Base-by-base conservation (phyloP, 208 protist species). In the Acanthamoeba castellanii region DNA sequence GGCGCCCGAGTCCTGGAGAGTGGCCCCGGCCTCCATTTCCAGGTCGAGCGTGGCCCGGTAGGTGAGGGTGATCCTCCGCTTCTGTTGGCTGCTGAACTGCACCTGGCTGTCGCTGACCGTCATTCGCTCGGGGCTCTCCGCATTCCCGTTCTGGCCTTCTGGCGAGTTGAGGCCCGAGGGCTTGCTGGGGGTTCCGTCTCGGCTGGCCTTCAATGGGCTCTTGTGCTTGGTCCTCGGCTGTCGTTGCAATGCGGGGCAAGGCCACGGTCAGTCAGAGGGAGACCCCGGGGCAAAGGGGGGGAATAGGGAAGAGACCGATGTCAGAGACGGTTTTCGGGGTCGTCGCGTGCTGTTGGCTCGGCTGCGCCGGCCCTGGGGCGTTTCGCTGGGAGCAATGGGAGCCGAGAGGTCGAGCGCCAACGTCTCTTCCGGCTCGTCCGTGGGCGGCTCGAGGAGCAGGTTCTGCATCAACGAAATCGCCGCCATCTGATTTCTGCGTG, bases 401-500 rank as follows among this genome's bases (percentile, higher is more conserved):
- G n/a, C 14, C 68, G 68, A n/a, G 11, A 76, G 68, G 34, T 76
- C 68, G 68, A 76, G 34, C 68, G 45, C 9, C 76, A 57, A 8
- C 76, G 47, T 22, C 34, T 59, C 34, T 16, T 85, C 76, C 37
- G 37, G 37, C n/a, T 57, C 76, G 7, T 85, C 76, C 7, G 42
- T 57, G 13, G 76, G 76, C 14, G 76, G 76, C 27, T 85, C 76
- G 20, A 85, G 76, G 27, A 85, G 42, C 45, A 85, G 76, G n/a
- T 85, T 6, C 42, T 85, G 76, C 76, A 85, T 85, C 76, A 85
- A 30, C 45, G 76, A 85, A 16, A 85, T 85, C 34, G 76, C 25
- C 34, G 76, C 76, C 76, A 57, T 85, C 76, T 85, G 76, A 27
- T 85, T 85, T 37, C 76, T 85, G 32, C 27, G 14, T 42, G 27